A percentile compares a stretch with the other conserved stretches of the same genome.
Conservation (phyloP, 2,329 filamentous ascomycete species). For the Fusarium papillatum region DNA sequence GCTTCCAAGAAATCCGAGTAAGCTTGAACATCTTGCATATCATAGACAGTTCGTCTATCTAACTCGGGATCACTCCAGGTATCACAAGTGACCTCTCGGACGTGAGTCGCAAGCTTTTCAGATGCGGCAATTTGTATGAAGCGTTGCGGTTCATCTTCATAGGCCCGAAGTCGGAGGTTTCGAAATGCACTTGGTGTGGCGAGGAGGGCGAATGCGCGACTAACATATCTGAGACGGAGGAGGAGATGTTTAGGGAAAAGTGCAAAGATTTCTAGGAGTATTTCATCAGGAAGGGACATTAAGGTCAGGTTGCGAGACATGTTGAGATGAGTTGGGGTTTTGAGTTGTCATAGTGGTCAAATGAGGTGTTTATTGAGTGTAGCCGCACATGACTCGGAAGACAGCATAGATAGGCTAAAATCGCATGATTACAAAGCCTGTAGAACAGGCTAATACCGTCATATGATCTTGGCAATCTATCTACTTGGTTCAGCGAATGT, state of each 20-base stretch:
- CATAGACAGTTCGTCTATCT: neutral
- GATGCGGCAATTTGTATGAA: neutral
- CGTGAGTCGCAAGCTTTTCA: neutral
- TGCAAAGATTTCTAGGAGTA: neutral
- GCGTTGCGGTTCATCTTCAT: neutral
- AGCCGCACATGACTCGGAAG: neutral
- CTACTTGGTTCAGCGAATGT: neutral
- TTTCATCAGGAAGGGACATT: neutral
- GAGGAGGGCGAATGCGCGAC: neutral
- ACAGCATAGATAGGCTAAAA: neutral
- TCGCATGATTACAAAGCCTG: neutral
- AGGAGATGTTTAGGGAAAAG: slow-evolving; percentile 1
- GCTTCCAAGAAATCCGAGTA: slow-evolving; percentile 7
- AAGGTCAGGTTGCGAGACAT: neutral
- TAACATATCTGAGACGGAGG: slow-evolving; percentile 2
- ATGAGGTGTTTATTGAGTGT: slow-evolving; percentile 1
- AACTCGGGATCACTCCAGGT: slow-evolving; percentile 1
- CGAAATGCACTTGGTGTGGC: slow-evolving; percentile 5
- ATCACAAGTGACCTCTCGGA: slow-evolving; percentile 22
- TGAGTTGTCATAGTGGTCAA: neutral
- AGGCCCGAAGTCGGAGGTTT: slow-evolving; percentile 9
- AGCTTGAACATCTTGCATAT: neutral
- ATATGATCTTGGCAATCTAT: neutral
- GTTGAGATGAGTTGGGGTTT: neutral
- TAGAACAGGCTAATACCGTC: neutral